Evolutionary conservation across 225 moss, liverwort and hornwort species (phyloP), one percentile per base, ranked within the genome.

Genomic region (Thuidium tamariscinum): DNA sequence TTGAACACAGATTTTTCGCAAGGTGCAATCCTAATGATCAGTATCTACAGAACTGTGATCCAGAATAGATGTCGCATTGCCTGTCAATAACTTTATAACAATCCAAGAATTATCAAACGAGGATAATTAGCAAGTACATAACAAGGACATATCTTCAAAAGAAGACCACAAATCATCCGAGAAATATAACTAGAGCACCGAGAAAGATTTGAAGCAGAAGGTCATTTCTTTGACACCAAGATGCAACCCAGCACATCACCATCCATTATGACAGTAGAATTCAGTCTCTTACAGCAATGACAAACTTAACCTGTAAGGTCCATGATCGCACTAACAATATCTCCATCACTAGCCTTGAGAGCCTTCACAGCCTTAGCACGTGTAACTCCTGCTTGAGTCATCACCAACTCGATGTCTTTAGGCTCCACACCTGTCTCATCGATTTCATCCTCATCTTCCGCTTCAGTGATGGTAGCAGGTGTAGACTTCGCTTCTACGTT

Each of bases 291-390:
- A 52, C 87, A 71, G 70, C 84, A 85, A 82, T 44, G 68, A 74
- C 67, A 51, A 81, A 76, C 73, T 86, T 89, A 90, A 85, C 70
- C 80, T 79, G 96, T 99, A 48, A 99, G 95, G 89, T 99, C 97
- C 99, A 99, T 97, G 79, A 99, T 99, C 78, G 99, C 99, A 89
- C 95, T 95, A 86, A 99, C 99, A 85, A 99, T 99, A 87, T 99
- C 99, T 84, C 99, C 99, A 68, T 89, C 92, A 44, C 96, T 94
- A 48, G 85, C 63, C 92, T 97, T 96, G 12, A 97, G 97, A 49
- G 99, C 99, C 68, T 92, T 90, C 73, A 99, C 99, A 85, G 99
- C 99, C 91, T 93, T 96, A 2, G 96, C 91, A 56, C 99, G 95
- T 26, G 99, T 95, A 67, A 99, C 99, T 67, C 96, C 99, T 15